A percentile compares a stretch with the other conserved stretches of the same genome.
Conservation (phyloP, 2,329 filamentous ascomycete species). For the Diaporthe vexans region DNA sequence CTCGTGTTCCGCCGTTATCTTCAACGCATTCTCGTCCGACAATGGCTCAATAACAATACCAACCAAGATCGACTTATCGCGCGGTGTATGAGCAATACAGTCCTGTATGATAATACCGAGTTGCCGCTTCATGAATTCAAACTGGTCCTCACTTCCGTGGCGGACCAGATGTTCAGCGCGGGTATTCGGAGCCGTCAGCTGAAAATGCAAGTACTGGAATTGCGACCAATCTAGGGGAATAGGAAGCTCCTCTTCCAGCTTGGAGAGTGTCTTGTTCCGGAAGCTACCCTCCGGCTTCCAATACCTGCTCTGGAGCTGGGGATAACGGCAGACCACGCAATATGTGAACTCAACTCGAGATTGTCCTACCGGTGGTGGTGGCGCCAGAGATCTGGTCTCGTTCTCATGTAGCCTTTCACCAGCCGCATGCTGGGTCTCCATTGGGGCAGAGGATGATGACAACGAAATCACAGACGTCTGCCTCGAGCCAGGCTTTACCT, state of each 20-base stretch:
- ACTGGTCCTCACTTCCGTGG: slow-evolving; percentile 1
- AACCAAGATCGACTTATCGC: not conserved
- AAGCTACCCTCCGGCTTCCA: slow-evolving; percentile 16
- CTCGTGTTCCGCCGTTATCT: not conserved
- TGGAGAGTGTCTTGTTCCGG: not conserved
- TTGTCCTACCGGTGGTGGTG: not conserved
- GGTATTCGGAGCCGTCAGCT: not conserved
- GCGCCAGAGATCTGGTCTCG: not conserved
- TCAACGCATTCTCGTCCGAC: not conserved
- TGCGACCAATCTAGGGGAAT: not conserved
- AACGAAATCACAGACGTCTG: not conserved
- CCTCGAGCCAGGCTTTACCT: not conserved
- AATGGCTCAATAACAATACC: not conserved
- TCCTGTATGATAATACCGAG: not conserved
- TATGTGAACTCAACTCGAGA: not conserved
- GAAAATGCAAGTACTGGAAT: slow-evolving; percentile 2
- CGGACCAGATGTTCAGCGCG: not conserved
- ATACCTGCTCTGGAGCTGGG: not conserved
- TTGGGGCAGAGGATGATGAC: not conserved
- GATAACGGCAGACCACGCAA: not conserved
- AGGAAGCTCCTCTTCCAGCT: not conserved
- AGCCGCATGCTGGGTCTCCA: not conserved
- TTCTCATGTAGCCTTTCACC: not conserved
- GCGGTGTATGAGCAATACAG: not conserved
- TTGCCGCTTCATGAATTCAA: not conserved